Percentiles rank a stretch among this genome's conserved stretches.
phyloP scores from a whole-genome alignment of 345 rosid genomes.

The Dimocarpus longan region DNA sequence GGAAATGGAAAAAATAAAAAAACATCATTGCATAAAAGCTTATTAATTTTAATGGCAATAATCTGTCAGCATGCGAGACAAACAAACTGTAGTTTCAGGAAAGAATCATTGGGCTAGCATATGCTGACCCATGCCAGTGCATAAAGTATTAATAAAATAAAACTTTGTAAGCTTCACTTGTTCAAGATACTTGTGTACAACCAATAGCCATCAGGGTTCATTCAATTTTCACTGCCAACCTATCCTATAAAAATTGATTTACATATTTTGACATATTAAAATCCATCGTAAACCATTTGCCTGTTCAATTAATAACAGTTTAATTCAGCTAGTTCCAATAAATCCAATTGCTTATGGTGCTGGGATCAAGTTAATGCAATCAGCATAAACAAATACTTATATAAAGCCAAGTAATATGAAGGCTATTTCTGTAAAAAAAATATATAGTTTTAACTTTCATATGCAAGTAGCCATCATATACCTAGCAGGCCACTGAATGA shows the following conservation, averaged over 20 bases:
- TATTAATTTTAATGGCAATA: not conserved
- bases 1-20: not conserved
- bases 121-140: not conserved
- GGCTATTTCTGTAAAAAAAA: not conserved
- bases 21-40: not conserved
- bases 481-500: not conserved
- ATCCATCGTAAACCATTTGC: not conserved
- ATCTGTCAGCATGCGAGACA: slow-evolving; percentile 4
- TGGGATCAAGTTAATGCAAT: not conserved
- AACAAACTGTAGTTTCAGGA: not conserved
- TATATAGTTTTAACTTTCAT: not conserved
- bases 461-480: not conserved
- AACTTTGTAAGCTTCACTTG: not conserved
- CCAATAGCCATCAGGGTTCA: not conserved
- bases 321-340: not conserved
- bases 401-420: not conserved
- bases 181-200: not conserved
- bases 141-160: not conserved
- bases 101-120: not conserved
- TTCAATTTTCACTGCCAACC: not conserved
- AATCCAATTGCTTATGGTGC: not conserved
- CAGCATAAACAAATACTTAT: not conserved
- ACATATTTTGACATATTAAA: not conserved
- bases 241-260: not conserved
- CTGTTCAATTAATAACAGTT: not conserved